A percentile compares a stretch with the other conserved stretches of the same genome.
Conservation (phyloP, 345 rosid species). For the Populus pruinosa region DNA sequence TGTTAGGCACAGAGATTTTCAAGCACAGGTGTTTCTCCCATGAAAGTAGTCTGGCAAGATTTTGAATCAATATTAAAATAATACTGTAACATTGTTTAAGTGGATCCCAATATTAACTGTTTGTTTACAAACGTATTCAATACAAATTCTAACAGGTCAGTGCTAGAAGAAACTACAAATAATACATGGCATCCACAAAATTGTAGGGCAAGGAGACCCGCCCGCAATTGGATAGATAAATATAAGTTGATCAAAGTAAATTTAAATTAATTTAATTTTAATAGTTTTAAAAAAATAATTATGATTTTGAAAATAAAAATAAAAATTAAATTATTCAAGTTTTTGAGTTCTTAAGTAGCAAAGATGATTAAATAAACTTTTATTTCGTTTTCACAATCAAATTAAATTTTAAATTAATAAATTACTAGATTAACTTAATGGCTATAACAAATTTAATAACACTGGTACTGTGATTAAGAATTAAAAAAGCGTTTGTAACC, state of each 20-base stretch:
- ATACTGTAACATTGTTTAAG: neutral
- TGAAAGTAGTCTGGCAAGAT: neutral
- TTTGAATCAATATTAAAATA: neutral
- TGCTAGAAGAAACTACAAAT: neutral
- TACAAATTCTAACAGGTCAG: neutral
- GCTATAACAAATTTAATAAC: too few relatives aligned
- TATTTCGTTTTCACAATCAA: fast-evolving
- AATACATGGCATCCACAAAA: neutral
- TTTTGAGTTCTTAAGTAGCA: too few relatives aligned
- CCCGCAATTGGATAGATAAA: neutral
- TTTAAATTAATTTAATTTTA: too few relatives aligned
- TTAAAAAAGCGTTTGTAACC: too few relatives aligned
- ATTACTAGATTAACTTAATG: fast-evolving
- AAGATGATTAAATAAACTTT: too few relatives aligned
- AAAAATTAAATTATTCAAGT: too few relatives aligned
- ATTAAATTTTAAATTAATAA: too few relatives aligned
- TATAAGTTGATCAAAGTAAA: too few relatives aligned
- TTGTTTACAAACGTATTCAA: neutral
- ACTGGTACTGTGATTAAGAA: fast-evolving
- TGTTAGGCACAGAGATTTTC: neutral
- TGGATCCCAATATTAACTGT: neutral
- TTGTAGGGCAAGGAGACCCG: neutral
- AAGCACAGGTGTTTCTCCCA: neutral
- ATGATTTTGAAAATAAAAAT: too few relatives aligned
- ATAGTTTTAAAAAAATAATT: too few relatives aligned